A percentile compares a stretch with the other conserved stretches of the same genome.
phyloP scores from a whole-genome alignment of 306 rosid species.

The Lathyrus tuberosus region DNA sequence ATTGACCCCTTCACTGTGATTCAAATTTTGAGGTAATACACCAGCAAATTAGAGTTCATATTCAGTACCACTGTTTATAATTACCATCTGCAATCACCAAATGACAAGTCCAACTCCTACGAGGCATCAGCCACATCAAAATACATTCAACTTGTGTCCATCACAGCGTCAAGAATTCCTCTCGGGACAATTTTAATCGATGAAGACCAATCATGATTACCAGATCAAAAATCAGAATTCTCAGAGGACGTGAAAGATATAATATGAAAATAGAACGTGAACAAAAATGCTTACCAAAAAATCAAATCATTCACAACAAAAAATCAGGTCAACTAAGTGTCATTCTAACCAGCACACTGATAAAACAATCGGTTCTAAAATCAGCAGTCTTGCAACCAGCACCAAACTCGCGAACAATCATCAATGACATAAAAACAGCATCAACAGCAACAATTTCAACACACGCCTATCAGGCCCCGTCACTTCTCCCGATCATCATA shows the following conservation, averaged over 20 bases:
- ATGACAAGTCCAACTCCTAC: slow-evolving; percentile 55
- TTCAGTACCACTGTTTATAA: slow-evolving; percentile 44
- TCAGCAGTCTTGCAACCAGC: slow-evolving; percentile 77
- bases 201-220: slow-evolving; percentile 42
- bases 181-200: slow-evolving; percentile 19
- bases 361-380: slow-evolving; percentile 64
- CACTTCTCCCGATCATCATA: slow-evolving; percentile 70
- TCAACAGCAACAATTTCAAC: slow-evolving; percentile 68
- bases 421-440: slow-evolving; percentile 71
- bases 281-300: slow-evolving; percentile 65
- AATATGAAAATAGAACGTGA: slow-evolving; percentile 41
- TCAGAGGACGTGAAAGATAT: slow-evolving; percentile 36
- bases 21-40: slow-evolving; percentile 39
- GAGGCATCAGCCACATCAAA: slow-evolving; percentile 55
- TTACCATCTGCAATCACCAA: slow-evolving; percentile 44
- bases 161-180: slow-evolving; percentile 54
- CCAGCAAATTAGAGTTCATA: slow-evolving; percentile 47
- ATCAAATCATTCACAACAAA: slow-evolving; percentile 43
- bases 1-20: slow-evolving; percentile 37
- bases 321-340: slow-evolving; percentile 54
- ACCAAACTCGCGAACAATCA: slow-evolving; percentile 71
- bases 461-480: slow-evolving; percentile 60
- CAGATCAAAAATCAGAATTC: slow-evolving; percentile 53
- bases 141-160: slow-evolving; percentile 51
- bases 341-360: slow-evolving; percentile 65